Evolutionary conservation across 179 eudicot species (phyloP).

Genomic region (Drosera spatulata): DNA sequence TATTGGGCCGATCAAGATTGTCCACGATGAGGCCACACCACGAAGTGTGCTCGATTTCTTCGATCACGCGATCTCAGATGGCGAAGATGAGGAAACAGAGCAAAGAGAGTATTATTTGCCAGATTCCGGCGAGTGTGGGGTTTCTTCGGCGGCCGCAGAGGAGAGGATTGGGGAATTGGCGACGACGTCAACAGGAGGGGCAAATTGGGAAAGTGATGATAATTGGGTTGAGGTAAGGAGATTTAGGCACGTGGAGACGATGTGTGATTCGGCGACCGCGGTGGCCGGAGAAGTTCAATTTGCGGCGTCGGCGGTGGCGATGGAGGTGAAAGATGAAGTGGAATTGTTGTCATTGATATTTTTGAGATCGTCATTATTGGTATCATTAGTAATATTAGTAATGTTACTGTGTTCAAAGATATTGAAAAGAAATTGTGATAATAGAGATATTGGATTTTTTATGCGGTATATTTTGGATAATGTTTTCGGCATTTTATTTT

Average conservation of each 20-base stretch:
- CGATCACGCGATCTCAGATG: conserved; percentile 15
- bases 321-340: no score
- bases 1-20: conserved; percentile 5
- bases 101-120: background rate
- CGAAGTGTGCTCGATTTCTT: conserved; percentile 26
- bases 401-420: no score
- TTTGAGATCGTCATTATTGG: no score
- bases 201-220: conserved; percentile 69
- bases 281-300: background rate
- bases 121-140: background rate
- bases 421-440: no score
- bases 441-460: no score
- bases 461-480: no score
- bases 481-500: no score
- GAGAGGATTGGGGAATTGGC: conserved; percentile 41
- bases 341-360: no score
- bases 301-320: background rate
- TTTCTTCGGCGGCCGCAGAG: background rate
- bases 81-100: conserved; percentile 11
- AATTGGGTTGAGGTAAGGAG: conserved; percentile 53
- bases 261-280: background rate
- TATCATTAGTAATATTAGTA: no score
- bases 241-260: background rate
- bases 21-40: conserved; percentile 43
- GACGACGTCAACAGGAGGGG: conserved; percentile 19